Percentiles rank a stretch among this genome's conserved stretches.
phyloP scores from a whole-genome alignment of 2,329 filamentous ascomycete species.

The Exophiala calicioides region DNA sequence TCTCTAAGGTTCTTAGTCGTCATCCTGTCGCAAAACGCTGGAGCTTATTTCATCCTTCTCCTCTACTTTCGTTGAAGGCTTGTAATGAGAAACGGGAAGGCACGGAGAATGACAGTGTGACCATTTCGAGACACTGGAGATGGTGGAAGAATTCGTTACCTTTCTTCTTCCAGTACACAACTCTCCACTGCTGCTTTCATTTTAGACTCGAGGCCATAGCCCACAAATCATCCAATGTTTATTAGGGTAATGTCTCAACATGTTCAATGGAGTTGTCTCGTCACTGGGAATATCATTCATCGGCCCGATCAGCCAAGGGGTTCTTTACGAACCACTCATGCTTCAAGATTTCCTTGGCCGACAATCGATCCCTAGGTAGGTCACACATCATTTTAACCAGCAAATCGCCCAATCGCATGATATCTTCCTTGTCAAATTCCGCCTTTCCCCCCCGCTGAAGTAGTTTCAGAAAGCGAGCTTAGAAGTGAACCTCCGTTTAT shows the following conservation, averaged over 20 bases:
- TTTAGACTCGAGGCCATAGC: too few relatives aligned
- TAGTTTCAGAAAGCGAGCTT: constrained; percentile 28
- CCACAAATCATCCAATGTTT: background rate
- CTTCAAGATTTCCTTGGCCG: constrained; percentile 16
- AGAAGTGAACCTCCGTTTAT: constrained; percentile 16
- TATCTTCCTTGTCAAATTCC: constrained; percentile 25
- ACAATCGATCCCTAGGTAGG: constrained; percentile 17
- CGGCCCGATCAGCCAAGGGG: constrained; percentile 15
- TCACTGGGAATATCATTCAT: constrained; percentile 12
- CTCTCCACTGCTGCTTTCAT: too few relatives aligned
- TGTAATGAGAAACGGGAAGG: too few relatives aligned
- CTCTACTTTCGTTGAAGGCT: too few relatives aligned
- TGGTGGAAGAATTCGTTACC: too few relatives aligned
- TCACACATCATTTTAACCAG: constrained; percentile 20
- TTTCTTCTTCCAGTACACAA: too few relatives aligned
- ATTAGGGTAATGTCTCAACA: constrained; percentile 2
- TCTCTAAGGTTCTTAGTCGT: too few relatives aligned
- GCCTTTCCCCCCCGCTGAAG: constrained; percentile 23
- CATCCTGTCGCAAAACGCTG: too few relatives aligned
- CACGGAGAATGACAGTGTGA: too few relatives aligned
- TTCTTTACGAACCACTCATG: constrained; percentile 23
- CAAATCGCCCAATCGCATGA: constrained; percentile 23
- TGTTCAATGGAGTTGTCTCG: constrained; percentile 5
- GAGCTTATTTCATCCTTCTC: too few relatives aligned
- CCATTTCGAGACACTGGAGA: too few relatives aligned